Conservation (phyloP, 257 asterid species). For the Gentiana straminea region DNA sequence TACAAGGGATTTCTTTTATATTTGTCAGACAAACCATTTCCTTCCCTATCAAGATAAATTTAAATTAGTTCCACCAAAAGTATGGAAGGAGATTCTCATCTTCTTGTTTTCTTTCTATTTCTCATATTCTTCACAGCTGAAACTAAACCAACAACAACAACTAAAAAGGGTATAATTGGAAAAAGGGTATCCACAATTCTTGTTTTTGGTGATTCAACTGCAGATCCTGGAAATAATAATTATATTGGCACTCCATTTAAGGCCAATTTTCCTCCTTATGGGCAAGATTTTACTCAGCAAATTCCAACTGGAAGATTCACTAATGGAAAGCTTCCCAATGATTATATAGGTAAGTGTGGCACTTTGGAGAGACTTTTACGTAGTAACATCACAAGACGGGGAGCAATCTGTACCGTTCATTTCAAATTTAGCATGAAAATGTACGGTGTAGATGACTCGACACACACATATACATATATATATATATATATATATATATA, state of each 20-base stretch:
- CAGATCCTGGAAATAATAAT: conserved; percentile 70
- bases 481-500: too few species aligned
- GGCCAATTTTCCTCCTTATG: conserved; percentile 58
- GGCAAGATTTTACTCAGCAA: conserved; percentile 38
- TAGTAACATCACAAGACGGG: too few species aligned
- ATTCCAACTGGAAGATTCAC: conserved; percentile 59
- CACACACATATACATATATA: too few species aligned
- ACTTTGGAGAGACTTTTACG: too few species aligned
- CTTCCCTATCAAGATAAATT: neutral
- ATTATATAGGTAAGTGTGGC: conserved; percentile 26
- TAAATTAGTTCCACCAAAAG: neutral
- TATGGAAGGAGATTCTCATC: neutral
- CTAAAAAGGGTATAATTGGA: neutral
- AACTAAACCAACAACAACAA: neutral
- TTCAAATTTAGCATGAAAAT: neutral
- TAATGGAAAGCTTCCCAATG: conserved; percentile 58
- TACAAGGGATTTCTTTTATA: too few species aligned
- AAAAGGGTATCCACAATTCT: conserved; percentile 33
- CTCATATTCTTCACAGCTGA: neutral
- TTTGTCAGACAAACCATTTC: too few species aligned
- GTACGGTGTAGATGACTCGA: too few species aligned
- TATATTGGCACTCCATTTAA: conserved; percentile 23
- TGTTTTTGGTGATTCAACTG: conserved; percentile 72
- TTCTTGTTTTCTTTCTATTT: conserved; percentile 3
- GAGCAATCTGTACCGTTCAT: neutral